These are phyloP conservation scores for Gossypium aridum DNA, from an alignment of 441 rosid species.

Conservation along the genomic window DNA sequence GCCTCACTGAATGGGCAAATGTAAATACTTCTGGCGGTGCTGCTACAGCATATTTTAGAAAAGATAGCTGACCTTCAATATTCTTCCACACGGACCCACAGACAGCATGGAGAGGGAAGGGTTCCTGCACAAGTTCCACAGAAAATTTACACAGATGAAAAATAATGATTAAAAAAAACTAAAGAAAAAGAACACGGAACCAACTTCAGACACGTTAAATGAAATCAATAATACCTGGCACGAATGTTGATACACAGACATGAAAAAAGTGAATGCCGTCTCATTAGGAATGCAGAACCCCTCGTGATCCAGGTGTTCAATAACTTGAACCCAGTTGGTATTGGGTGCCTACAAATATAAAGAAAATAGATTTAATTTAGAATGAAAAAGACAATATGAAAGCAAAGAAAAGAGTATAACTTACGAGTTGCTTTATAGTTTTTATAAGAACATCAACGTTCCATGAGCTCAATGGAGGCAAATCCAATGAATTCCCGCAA, in stretches of 20 bases:
- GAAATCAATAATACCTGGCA: slow-evolving; percentile 54
- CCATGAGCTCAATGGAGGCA: slow-evolving; percentile 62
- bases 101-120: slow-evolving; percentile 79
- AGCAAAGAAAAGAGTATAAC: slow-evolving; percentile 18
- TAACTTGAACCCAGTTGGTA: slow-evolving; percentile 70
- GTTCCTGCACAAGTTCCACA: slow-evolving; percentile 54
- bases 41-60: slow-evolving; percentile 71
- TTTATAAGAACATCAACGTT: slow-evolving; percentile 66
- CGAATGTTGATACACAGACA: slow-evolving; percentile 70
- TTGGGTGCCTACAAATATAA: slow-evolving; percentile 57
- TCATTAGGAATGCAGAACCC: slow-evolving; percentile 82
- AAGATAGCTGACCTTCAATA: slow-evolving; percentile 79
- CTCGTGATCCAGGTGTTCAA: slow-evolving; percentile 82
- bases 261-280: slow-evolving; percentile 75
- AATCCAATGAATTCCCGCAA: slow-evolving; percentile 45
- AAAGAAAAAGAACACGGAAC: neutral
- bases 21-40: slow-evolving; percentile 89
- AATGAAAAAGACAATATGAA: neutral
- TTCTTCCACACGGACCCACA: slow-evolving; percentile 86
- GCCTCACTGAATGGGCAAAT: slow-evolving; percentile 76
- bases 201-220: neutral
- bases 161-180: slow-evolving; percentile 2
- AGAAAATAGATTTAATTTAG: neutral
- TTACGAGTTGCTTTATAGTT: slow-evolving; percentile 77
- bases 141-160: slow-evolving; percentile 3